Percentiles rank a stretch among this genome's conserved stretches.
Evolutionary conservation across 75 land plant genomes (phyloP).

Genomic region (Pinus albicaulis): DNA sequence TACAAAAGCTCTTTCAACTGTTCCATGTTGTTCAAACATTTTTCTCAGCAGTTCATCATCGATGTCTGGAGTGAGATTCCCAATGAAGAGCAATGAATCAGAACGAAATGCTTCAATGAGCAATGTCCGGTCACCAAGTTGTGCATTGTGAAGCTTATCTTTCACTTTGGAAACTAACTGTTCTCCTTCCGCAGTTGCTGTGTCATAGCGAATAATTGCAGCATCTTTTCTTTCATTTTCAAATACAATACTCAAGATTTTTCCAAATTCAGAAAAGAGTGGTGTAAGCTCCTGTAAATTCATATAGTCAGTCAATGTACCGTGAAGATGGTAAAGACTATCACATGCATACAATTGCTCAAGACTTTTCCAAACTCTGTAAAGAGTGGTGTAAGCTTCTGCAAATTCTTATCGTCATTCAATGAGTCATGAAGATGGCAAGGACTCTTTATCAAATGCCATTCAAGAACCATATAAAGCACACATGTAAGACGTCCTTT

Average conservation of each 20-base stretch:
- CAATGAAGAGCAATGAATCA: slow-evolving; percentile 28
- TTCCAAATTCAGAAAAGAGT: slow-evolving; percentile 17
- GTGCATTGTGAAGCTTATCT: slow-evolving; percentile 15
- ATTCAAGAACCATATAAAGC: no score
- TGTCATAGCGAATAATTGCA: slow-evolving; percentile 24
- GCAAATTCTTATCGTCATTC: slow-evolving; percentile 8
- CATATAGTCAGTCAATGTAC: background rate
- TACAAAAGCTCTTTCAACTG: slow-evolving; percentile 27
- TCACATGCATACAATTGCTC: slow-evolving; percentile 8
- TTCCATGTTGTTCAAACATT: slow-evolving; percentile 30
- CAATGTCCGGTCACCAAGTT: slow-evolving; percentile 18
- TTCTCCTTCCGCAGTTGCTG: slow-evolving; percentile 7
- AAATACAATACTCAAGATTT: slow-evolving; percentile 20
- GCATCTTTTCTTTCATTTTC: slow-evolving; percentile 30
- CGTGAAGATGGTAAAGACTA: no score
- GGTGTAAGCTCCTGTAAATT: slow-evolving; percentile 21
- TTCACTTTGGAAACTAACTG: slow-evolving; percentile 19
- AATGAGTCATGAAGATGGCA: no score
- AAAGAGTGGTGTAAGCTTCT: slow-evolving; percentile 18
- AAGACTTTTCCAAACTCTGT: slow-evolving; percentile 18
- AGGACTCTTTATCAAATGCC: no score
- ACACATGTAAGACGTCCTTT: no score
- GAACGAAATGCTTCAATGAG: slow-evolving; percentile 24
- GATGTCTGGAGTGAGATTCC: slow-evolving; percentile 26
- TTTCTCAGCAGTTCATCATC: slow-evolving; percentile 14